phyloP scores from a whole-genome alignment of 2,329 filamentous ascomycete species.

The Fusarium tricinctum region DNA sequence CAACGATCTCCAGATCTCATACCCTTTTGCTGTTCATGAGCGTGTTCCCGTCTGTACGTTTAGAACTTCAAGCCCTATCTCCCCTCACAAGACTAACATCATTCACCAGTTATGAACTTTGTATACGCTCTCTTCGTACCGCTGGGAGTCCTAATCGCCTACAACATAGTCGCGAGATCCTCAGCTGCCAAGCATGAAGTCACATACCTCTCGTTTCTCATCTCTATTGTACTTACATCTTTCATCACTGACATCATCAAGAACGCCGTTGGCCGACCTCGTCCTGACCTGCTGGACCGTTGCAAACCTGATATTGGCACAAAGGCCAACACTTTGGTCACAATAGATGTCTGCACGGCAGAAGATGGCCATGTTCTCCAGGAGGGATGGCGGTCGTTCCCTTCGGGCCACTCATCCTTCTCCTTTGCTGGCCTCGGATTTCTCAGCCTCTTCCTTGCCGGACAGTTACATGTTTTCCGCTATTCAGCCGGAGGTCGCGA shows the following conservation, averaged over 20 bases:
- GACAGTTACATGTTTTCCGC: conserved; percentile 72
- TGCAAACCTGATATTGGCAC: conserved; percentile 77
- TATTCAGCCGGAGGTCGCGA: conserved; percentile 62
- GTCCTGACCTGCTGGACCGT: conserved; percentile 75
- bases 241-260: conserved; percentile 94
- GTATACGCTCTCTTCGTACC: conserved; percentile 83
- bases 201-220: conserved; percentile 83
- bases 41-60: conserved; percentile 81
- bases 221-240: conserved; percentile 80
- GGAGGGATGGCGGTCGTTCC: conserved; percentile 88
- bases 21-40: conserved; percentile 86
- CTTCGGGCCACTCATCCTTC: conserved; percentile 84
- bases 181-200: conserved; percentile 86
- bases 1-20: conserved; percentile 86
- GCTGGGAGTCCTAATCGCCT: conserved; percentile 73
- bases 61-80: background rate
- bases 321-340: conserved; percentile 67
- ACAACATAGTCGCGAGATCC: conserved; percentile 73
- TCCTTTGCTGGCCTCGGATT: conserved; percentile 85
- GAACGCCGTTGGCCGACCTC: conserved; percentile 84
- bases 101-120: conserved; percentile 75
- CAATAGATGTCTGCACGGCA: conserved; percentile 80
- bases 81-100: conserved; percentile 5
- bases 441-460: conserved; percentile 76
- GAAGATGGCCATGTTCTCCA: conserved; percentile 77